Evolutionary conservation across 2,329 filamentous ascomycete species (phyloP).

Genomic region (Trichoderma atroviride): DNA sequence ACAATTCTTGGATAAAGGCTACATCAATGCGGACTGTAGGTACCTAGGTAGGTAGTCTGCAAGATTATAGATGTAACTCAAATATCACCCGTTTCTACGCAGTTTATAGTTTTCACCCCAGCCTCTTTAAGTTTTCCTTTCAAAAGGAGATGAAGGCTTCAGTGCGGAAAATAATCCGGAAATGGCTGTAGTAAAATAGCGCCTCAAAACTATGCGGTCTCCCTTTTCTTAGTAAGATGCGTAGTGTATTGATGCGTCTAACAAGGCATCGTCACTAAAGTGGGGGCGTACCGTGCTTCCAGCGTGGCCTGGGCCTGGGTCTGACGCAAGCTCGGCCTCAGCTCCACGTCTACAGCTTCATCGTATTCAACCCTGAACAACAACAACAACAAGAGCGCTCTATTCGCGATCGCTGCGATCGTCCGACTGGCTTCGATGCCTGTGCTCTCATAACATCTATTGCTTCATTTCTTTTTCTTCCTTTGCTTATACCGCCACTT

Average conservation of each 20-base stretch:
- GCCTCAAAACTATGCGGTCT: background rate
- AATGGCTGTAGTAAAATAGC: background rate
- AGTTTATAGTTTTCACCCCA: background rate
- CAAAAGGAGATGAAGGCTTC: background rate
- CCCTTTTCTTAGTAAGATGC: background rate
- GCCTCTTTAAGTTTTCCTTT: background rate
- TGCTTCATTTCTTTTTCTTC: background rate
- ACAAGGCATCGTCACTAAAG: conserved; percentile 3
- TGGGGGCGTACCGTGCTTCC: conserved; percentile 11
- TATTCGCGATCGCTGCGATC: conserved; percentile 11
- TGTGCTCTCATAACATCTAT: background rate
- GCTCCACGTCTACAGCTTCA: conserved; percentile 22
- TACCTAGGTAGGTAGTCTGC: too few relatives aligned
- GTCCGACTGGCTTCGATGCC: background rate
- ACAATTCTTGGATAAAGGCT: background rate
- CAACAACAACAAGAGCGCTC: background rate
- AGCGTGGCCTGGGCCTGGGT: background rate
- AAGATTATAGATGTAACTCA: background rate
- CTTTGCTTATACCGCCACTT: background rate
- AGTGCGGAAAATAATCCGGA: background rate
- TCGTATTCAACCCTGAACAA: background rate
- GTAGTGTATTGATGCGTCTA: background rate
- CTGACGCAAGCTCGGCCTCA: conserved; percentile 27
- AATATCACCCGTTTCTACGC: background rate
- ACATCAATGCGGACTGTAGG: background rate